phyloP scores from a whole-genome alignment of 129 eudicot species.

The Escallonia herrerae region DNA sequence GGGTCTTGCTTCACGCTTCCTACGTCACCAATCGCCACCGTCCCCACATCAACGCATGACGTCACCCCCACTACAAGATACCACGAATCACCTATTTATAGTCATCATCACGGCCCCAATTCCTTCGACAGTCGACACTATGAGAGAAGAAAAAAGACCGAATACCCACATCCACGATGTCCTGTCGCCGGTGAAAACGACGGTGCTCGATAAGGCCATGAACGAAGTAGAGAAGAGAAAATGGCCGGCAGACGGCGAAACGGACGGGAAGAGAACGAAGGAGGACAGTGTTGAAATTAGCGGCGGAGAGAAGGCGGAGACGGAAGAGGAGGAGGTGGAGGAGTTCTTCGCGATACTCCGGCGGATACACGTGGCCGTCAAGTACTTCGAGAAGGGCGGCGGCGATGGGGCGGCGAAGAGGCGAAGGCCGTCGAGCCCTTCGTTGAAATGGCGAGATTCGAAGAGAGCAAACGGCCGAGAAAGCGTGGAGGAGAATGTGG shows the following conservation, averaged over 20 bases:
- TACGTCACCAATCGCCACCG: background rate
- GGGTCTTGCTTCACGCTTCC: background rate
- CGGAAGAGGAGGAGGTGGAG: conserved; percentile 41
- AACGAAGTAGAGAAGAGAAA: conserved; percentile 27
- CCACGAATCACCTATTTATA: background rate
- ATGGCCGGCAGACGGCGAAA: conserved; percentile 10
- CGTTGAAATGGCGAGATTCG: conserved; percentile 16
- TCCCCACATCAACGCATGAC: background rate
- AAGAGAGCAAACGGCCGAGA: background rate
- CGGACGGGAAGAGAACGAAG: conserved; percentile 2
- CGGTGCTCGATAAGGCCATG: conserved; percentile 8
- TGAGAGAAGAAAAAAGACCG: background rate
- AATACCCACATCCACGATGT: background rate
- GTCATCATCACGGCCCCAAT: background rate
- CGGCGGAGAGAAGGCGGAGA: background rate
- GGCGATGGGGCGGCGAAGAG: conserved; percentile 1
- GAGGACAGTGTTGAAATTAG: background rate
- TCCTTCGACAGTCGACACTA: too few relatives aligned
- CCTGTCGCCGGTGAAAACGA: background rate
- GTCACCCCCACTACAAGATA: background rate
- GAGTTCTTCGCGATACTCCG: conserved; percentile 37
- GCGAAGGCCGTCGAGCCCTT: conserved; percentile 9
- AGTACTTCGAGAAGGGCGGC: conserved; percentile 28
- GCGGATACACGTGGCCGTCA: conserved; percentile 34
- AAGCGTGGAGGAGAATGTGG: conserved; percentile 7